Conservation (phyloP, 306 rosid genomes). For the Mimosa bimucronata region DNA sequence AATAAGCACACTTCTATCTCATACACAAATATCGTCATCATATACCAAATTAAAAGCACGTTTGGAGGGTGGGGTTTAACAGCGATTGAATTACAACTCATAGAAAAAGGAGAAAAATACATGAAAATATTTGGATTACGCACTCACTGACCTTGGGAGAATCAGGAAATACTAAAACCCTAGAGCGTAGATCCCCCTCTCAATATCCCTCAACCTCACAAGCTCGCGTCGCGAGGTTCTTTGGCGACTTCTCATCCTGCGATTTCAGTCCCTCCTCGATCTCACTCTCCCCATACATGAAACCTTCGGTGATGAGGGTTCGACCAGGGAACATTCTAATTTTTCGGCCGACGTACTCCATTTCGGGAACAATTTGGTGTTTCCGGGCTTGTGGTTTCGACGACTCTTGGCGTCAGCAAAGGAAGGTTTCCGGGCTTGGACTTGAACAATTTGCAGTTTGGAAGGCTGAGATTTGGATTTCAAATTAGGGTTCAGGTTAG, state of each 20-base stretch:
- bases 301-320: constrained; percentile 94
- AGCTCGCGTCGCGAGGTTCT: constrained; percentile 31
- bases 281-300: constrained; percentile 95
- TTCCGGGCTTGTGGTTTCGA: constrained; percentile 51
- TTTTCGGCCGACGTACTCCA: constrained; percentile 60
- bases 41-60: constrained; percentile 65
- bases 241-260: constrained; percentile 59
- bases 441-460: too few relatives aligned
- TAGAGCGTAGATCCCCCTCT: constrained; percentile 47
- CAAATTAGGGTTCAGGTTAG: constrained; percentile 52
- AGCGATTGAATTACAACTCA: constrained; percentile 44
- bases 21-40: constrained; percentile 56
- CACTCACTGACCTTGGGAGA: constrained; percentile 83
- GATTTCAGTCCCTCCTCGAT: constrained; percentile 74
- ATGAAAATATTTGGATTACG: constrained; percentile 40
- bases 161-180: constrained; percentile 46
- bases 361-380: constrained; percentile 66
- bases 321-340: constrained; percentile 55
- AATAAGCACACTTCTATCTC: constrained; percentile 78
- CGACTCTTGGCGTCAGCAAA: constrained; percentile 59
- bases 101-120: constrained; percentile 38
- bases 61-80: constrained; percentile 31
- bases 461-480: constrained; percentile 76
- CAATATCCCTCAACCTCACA: constrained; percentile 33
- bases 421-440: constrained; percentile 72